Conservation (phyloP, 129 eudicot species). For the Oenanthe sinensis region DNA sequence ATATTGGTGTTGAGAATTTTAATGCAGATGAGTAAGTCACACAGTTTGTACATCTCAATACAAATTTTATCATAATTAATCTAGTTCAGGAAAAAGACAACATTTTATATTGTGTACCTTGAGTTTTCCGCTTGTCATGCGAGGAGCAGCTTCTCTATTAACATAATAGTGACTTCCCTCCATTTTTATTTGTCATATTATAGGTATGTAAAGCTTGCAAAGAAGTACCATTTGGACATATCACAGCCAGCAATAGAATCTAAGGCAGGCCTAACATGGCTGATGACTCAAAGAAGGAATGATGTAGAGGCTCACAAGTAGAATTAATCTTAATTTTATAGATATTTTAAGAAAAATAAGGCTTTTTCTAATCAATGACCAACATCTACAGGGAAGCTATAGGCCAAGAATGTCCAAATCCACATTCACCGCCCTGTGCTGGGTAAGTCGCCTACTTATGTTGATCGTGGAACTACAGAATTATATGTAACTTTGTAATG, state of each 20-base stretch:
- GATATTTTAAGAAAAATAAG: neutral
- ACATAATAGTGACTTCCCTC: neutral
- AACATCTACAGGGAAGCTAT: conserved; percentile 28
- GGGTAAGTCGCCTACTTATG: conserved; percentile 22
- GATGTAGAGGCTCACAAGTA: conserved; percentile 45
- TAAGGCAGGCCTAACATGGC: conserved; percentile 38
- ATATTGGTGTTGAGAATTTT: conserved; percentile 50
- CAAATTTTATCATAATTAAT: neutral
- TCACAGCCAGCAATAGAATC: conserved; percentile 55
- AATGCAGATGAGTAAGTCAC: conserved; percentile 35
- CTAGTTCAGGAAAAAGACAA: conserved; percentile 1
- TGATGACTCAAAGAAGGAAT: conserved; percentile 30
- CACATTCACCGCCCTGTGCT: conserved; percentile 42
- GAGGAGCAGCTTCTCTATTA: neutral
- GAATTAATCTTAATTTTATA: neutral
- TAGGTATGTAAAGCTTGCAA: conserved; percentile 36
- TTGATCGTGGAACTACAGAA: neutral
- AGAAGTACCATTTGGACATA: conserved; percentile 42
- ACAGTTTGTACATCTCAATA: neutral
- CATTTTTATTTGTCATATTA: neutral
- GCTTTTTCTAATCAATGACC: neutral
- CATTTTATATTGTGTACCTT: neutral
- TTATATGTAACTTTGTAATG: neutral
- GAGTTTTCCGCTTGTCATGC: too few relatives aligned
- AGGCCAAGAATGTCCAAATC: conserved; percentile 34